Base-by-base conservation (phyloP, 2,329 filamentous ascomycete genomes). In the Periconia sp. region DNA sequence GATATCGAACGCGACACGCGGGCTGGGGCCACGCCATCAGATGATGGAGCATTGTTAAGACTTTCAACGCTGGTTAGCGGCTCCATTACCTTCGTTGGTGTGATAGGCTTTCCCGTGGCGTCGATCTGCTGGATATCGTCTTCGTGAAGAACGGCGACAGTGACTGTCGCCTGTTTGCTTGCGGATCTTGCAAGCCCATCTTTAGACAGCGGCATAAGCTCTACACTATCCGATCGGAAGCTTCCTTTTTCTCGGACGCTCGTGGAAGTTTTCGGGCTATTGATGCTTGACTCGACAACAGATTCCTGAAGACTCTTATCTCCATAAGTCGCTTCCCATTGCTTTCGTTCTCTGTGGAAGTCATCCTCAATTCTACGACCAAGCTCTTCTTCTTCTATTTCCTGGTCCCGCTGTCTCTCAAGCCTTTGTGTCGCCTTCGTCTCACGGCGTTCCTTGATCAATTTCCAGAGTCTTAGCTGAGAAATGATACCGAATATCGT, bases 381-480 rank as follows among this genome's bases (percentile, higher is more conserved):
- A 3, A 87, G 78, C 28, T 83, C 83, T 42, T 85, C 83, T 62
- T 96, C 89, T 50, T 87, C 82, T 36, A 74, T 75, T 38, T 86
- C 79, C 43, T 84, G 70, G 41, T 81, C 78, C 69, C 85, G 79
- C 57, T 78, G 69, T 47, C 84, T 70, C 50, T 78, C 73, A n/a
- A 73, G 60, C 17, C 73, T 69, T n/a, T 72, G 63, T 16, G 68
- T 69, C 25, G 75, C 74, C 47, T 71, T 74, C 51, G 73, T 74
- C 26, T 70, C 69, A 23, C 77, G 69, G 41, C 75, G 73, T 43
- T 78, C 73, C 48, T 77, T 83, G 46, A 96, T 82, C 6, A 95
- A 77, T 50, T 84, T 89, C 91, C 91, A 96, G 11, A 96, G 74
- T 58, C 86, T 89, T 56, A 94, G 76, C 66, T 97, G 92, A 0